A percentile compares a stretch with the other conserved stretches of the same genome.
Conservation (phyloP, 2,329 filamentous ascomycete genomes). For the Cladosporium sphaerospermum region DNA sequence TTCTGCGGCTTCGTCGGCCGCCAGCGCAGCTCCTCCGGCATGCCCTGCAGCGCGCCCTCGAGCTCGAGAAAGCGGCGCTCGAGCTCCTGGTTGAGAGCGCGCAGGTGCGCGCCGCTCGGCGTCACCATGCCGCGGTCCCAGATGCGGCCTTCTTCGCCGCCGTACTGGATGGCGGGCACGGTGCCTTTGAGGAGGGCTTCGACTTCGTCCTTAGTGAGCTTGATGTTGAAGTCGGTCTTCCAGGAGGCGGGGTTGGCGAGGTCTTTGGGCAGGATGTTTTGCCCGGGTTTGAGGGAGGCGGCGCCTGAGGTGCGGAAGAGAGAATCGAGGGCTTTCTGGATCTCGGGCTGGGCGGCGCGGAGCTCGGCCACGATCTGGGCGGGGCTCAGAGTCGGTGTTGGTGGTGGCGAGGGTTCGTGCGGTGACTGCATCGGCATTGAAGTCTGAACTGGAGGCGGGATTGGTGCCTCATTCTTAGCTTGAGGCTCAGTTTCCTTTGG, state of each 20-base stretch:
- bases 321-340: constrained; percentile 29
- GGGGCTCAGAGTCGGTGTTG: constrained; percentile 28
- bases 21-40: constrained; percentile 26
- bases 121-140: constrained; percentile 62
- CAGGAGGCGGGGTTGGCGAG: constrained; percentile 21
- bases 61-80: constrained; percentile 65
- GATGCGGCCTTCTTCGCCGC: constrained; percentile 36
- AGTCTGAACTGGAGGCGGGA: constrained; percentile 8
- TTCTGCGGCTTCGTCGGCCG: constrained; percentile 26
- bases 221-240: constrained; percentile 27
- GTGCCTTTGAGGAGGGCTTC: constrained; percentile 51
- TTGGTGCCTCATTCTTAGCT: not conserved
- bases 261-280: constrained; percentile 24
- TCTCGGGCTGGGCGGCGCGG: constrained; percentile 24
- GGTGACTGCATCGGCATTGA: constrained; percentile 19
- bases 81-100: constrained; percentile 61
- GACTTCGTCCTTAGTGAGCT: constrained; percentile 36
- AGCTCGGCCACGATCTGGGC: constrained; percentile 29
- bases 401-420: constrained; percentile 28
- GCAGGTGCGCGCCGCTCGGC: constrained; percentile 69
- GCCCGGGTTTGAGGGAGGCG: constrained; percentile 25
- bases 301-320: constrained; percentile 28
- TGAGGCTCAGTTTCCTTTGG: constrained; percentile 13
- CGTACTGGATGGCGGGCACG: constrained; percentile 38
- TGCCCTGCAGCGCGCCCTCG: constrained; percentile 51